Evolutionary conservation across 192 early-diverging fungal species (phyloP), one percentile per base, ranked within the genome.

Genomic region (Oehlia diaphana): DNA sequence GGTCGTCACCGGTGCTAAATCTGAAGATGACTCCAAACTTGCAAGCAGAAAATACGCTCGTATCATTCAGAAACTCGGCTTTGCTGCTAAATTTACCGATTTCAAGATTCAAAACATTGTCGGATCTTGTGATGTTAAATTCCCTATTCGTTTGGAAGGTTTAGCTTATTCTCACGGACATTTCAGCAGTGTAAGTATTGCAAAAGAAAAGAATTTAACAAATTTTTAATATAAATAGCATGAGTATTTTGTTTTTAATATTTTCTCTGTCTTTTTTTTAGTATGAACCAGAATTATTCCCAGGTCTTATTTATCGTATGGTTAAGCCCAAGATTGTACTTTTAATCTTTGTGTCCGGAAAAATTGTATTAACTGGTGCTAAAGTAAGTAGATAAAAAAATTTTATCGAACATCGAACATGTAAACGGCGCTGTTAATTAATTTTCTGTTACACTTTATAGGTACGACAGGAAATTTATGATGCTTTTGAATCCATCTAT

Each of bases 51-150:
- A 99, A 88, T 99, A 98, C 84, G 98, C 98, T 75, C 93, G 98
- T 78, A 99, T 99, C 80, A 94, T 99, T 61, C 98, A 99, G 84
- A 98, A 98, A 85, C 91, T 98, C 62, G 98, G 98, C 7, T 99
- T 99, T 83, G 90, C 89, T 53, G 97, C 98, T 79, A 98, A 97
- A 87, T 99, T 99, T 76, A 95, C 94, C 21, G 97, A 98, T 83
- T 99, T 99, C 84, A 99, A 98, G 88, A 98, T 99, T 79, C 98
- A 99, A 83, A 99, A 99, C 88, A 99, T 99, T 86, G 98, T 99
- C 66, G 98, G 98, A 65, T 94, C 93, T 31, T 98, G 96, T 86
- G 98, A 99, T 86, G 98, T 99, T 84, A 98, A 98, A 88, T 99
- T 99, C 83, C 98, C 98, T 37, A 98, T 99, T 82, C 95, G 98